These are phyloP conservation scores for Petrea volubilis DNA, from an alignment of 257 asterid species.

Conservation along the genomic window DNA sequence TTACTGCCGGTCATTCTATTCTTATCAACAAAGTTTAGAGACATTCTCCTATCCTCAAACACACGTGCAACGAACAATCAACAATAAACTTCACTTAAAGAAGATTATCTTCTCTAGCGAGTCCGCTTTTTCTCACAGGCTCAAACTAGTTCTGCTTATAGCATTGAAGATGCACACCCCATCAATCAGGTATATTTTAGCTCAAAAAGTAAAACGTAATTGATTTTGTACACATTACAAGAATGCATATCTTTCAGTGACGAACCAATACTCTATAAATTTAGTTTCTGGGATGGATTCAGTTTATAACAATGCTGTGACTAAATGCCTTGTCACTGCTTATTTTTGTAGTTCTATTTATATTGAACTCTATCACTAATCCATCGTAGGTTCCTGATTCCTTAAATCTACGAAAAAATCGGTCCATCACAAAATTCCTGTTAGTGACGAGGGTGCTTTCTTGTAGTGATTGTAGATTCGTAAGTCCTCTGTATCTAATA, in stretches of 20 bases:
- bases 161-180: conserved; percentile 39
- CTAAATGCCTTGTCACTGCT: too few relatives aligned
- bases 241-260: too few relatives aligned
- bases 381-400: too few relatives aligned
- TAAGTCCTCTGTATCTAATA: background rate
- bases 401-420: too few relatives aligned
- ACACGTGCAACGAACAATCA: conserved; percentile 11
- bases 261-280: too few relatives aligned
- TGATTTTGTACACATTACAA: too few relatives aligned
- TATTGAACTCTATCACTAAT: too few relatives aligned
- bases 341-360: too few relatives aligned
- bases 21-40: conserved; percentile 26
- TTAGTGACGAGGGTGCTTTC: too few relatives aligned
- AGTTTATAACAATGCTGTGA: too few relatives aligned
- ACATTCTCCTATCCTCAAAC: conserved; percentile 19
- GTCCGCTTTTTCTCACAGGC: conserved; percentile 22
- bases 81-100: conserved; percentile 28
- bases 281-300: too few relatives aligned
- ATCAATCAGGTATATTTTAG: conserved; percentile 42
- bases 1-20: conserved; percentile 17
- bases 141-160: conserved; percentile 33
- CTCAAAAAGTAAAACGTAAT: background rate
- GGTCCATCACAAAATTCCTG: too few relatives aligned
- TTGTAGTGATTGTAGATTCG: background rate
- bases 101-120: conserved; percentile 25